Conservation (phyloP, 139 green algal genomes). For the Tetratostichococcus sp. region DNA sequence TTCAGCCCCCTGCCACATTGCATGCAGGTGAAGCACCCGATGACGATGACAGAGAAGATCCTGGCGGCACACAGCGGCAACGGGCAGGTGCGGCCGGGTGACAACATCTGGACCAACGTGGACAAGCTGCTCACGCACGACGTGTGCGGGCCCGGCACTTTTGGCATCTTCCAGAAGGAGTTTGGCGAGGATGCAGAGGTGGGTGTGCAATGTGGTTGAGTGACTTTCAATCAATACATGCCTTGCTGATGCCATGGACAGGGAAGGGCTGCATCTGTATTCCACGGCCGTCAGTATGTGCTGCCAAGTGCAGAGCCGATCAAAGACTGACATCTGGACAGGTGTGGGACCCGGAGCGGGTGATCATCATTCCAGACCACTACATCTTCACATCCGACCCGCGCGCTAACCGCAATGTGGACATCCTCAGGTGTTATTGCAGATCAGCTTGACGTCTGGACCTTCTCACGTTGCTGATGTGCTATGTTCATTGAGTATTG, state of each 20-base stretch:
- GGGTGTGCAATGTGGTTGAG: no score
- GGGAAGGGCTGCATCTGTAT: no score
- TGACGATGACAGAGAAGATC: conserved; percentile 97
- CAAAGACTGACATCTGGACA: no score
- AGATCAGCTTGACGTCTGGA: no score
- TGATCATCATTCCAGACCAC: conserved; percentile 95
- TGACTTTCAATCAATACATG: no score
- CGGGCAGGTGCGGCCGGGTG: conserved; percentile 58
- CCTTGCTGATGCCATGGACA: no score
- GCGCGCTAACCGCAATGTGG: conserved; percentile 94
- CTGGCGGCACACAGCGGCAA: conserved; percentile 77
- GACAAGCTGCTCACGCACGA: conserved; percentile 96
- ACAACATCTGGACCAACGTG: conserved; percentile 92
- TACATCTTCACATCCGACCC: conserved; percentile 96
- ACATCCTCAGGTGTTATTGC: conserved; percentile 69
- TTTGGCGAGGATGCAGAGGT: conserved; percentile 86
- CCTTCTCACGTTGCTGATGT: no score
- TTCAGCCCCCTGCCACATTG: no score
- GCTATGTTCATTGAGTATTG: no score
- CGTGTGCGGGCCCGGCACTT: conserved; percentile 84
- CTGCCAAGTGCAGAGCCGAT: no score
- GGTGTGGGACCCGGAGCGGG: conserved; percentile 86
- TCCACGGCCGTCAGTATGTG: no score
- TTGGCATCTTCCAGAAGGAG: conserved; percentile 94
- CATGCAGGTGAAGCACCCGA: conserved; percentile 76